A percentile compares a stretch with the other conserved stretches of the same genome.
These are phyloP conservation scores for Candida golubevii DNA, from an alignment of 805 yeast genomes.

Conservation along the genomic window DNA sequence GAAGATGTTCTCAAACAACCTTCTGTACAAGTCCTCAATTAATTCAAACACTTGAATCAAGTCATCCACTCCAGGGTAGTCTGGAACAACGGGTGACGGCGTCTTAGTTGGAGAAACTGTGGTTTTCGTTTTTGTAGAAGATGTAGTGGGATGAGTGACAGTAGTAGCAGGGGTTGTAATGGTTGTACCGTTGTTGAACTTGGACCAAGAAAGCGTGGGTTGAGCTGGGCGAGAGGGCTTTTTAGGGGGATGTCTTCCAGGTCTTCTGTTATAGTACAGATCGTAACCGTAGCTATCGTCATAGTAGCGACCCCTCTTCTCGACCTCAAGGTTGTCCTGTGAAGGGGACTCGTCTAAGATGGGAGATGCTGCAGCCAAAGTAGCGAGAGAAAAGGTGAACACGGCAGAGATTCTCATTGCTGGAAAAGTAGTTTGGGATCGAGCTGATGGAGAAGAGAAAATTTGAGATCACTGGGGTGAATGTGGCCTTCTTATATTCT, in stretches of 20 bases:
- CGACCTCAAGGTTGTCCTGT: not conserved
- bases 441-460: too few species aligned
- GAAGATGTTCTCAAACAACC: not conserved
- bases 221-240: too few species aligned
- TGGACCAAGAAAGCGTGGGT: not conserved
- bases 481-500: too few species aligned
- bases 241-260: too few species aligned
- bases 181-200: conserved; percentile 1
- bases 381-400: conserved; percentile 5
- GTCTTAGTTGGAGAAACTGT: not conserved
- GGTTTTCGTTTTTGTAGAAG: not conserved
- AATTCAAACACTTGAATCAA: too few species aligned
- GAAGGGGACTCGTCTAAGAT: not conserved
- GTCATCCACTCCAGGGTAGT: too few species aligned
- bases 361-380: conserved; percentile 12
- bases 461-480: too few species aligned
- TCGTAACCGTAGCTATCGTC: not conserved
- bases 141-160: not conserved
- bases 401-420: conserved; percentile 8
- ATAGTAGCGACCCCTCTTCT: not conserved
- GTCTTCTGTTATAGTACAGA: too few species aligned
- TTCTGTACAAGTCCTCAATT: not conserved
- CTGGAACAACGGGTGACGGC: not conserved
- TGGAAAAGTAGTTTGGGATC: too few species aligned
- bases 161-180: not conserved